Conservation (phyloP, 371 early-diverging fungal genomes). For the Dichotomocladium elegans region DNA sequence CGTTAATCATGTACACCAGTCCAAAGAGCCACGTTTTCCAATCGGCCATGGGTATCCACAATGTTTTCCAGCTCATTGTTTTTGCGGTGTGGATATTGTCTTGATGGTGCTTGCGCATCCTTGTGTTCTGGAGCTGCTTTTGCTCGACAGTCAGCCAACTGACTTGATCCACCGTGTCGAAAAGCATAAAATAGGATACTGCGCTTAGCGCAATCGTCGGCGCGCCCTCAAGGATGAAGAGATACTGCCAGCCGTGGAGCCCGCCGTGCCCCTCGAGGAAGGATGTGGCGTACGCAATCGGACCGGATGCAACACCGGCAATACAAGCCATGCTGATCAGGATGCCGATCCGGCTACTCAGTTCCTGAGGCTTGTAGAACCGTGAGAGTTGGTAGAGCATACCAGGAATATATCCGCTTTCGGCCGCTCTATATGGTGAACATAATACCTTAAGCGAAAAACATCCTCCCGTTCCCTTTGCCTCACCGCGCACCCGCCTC, state of each 20-base stretch:
- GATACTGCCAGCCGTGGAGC: constrained; percentile 41
- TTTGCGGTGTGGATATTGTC: neutral
- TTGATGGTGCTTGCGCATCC: constrained; percentile 8
- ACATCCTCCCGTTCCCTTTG: too few relatives aligned
- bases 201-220: constrained; percentile 31
- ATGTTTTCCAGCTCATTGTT: constrained; percentile 3
- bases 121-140: constrained; percentile 12
- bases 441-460: too few relatives aligned
- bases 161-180: constrained; percentile 23
- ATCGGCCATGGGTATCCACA: constrained; percentile 11
- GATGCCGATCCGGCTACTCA: constrained; percentile 11
- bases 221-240: constrained; percentile 38
- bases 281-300: constrained; percentile 23
- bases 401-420: constrained; percentile 27
- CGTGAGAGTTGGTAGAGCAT: constrained; percentile 23
- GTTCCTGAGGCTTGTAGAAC: constrained; percentile 20
- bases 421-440: constrained; percentile 8
- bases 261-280: constrained; percentile 27
- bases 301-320: constrained; percentile 19
- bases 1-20: constrained; percentile 12
- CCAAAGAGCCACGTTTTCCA: constrained; percentile 22
- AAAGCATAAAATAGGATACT: constrained; percentile 27
- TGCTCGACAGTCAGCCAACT: constrained; percentile 14
- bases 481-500: too few relatives aligned
- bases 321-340: constrained; percentile 14